phyloP scores from a whole-genome alignment of 2,329 filamentous ascomycete genomes.

The Colletotrichum caudatum region DNA sequence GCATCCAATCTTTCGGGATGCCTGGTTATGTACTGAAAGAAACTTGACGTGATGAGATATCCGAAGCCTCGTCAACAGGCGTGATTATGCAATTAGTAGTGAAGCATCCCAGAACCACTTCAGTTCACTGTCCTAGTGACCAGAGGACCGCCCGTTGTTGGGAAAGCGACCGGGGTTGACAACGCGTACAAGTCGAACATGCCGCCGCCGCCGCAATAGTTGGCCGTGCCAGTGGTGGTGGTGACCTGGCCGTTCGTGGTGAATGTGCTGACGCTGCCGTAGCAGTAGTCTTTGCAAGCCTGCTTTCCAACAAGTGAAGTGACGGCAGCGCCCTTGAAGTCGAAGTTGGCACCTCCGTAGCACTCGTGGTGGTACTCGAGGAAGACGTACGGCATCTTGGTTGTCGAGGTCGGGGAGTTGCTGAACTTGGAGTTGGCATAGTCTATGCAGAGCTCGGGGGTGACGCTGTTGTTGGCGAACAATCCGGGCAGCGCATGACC shows the following conservation, averaged over 20 bases:
- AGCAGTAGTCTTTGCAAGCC: slow-evolving; percentile 49
- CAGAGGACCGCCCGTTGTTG: slow-evolving; percentile 44
- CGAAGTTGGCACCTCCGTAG: slow-evolving; percentile 46
- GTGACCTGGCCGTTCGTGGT: slow-evolving; percentile 42
- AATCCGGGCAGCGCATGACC: slow-evolving; percentile 50
- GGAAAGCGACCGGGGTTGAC: slow-evolving; percentile 40
- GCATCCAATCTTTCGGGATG: background rate
- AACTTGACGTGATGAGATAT: background rate
- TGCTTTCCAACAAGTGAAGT: slow-evolving; percentile 47
- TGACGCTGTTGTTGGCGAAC: slow-evolving; percentile 50
- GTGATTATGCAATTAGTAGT: slow-evolving; percentile 9
- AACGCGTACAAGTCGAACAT: slow-evolving; percentile 52
- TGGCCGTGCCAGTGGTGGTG: slow-evolving; percentile 46
- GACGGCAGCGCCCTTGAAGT: slow-evolving; percentile 44
- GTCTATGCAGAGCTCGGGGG: slow-evolving; percentile 51
- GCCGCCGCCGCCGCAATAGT: slow-evolving; percentile 49
- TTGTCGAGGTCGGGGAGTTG: slow-evolving; percentile 46
- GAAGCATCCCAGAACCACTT: background rate
- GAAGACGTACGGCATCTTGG: slow-evolving; percentile 46
- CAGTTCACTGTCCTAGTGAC: slow-evolving; percentile 30
- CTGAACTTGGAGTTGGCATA: slow-evolving; percentile 47
- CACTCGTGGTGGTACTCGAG: slow-evolving; percentile 52
- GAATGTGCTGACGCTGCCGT: slow-evolving; percentile 44
- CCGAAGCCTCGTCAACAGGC: background rate
- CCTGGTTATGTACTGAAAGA: slow-evolving; percentile 9